Evolutionary conservation across 139 green algal species (phyloP), one percentile per base, ranked within the genome.

Genomic region (Bryopsis sp.): DNA sequence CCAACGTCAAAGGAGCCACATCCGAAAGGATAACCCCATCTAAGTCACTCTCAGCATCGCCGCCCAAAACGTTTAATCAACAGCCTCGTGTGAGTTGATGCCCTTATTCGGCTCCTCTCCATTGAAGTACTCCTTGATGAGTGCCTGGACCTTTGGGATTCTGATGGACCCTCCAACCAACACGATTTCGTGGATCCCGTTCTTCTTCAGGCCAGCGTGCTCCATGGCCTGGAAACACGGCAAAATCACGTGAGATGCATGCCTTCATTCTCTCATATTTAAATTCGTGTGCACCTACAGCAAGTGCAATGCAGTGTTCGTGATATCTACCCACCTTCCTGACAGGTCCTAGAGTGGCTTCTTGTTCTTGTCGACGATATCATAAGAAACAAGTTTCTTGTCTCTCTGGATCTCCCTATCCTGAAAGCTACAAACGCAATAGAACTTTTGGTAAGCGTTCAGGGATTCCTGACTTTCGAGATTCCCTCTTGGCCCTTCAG

Each of bases 341-440:
- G 7, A 99, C 95, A 5, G 95, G 94, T 5, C 84, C 88, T 79
- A 98, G 86, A 26, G 92, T 98, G 95, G 94, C 90, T 99, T 98
- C 74, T 78, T 76, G 6, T 72, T 70, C 76, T 90, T 95, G 72
- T 98, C 88, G 2, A 97, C 86, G 47, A 99, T 90, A 47, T 97
- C 80, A 76, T 95, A 99, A 2, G 95, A 94, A 15, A 98, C 80
- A 36, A 97, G 82, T 82, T 99, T 97, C 68, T 84, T 84, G 79
- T 99, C 95, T 1, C 82, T 72, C 82, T 99, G 94, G 6, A 99
- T 95, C 59, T 97, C 89, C 48, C 88, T 84, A 80, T 99, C 94
- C 26, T 76, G 78, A 75, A 90, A 97, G 59, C 85, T 95, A 84
- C 37, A 69, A n/a, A n/a, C n/a, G n/a, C n/a, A n/a, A n/a, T n/a